Base-by-base conservation (phyloP, 2,329 filamentous ascomycete species). In the Oidium heveae region DNA sequence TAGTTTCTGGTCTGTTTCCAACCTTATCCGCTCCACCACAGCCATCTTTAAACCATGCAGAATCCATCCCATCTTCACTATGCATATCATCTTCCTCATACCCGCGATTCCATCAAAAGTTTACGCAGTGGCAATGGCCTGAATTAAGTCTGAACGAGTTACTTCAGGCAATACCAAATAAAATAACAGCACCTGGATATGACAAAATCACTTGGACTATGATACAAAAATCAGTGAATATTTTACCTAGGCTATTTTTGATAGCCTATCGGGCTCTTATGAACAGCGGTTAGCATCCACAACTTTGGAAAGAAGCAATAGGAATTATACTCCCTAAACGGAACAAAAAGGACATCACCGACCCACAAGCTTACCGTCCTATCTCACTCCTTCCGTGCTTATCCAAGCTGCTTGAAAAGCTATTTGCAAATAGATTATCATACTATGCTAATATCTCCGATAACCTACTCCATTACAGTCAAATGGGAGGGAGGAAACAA, bases 251-350 rank as follows among this genome's bases (percentile, higher is more conserved):
- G n/a, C n/a, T n/a, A n/a, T n/a, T n/a, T n/a, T n/a, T n/a, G n/a
- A n/a, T n/a, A n/a, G n/a, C n/a, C n/a, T n/a, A n/a, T n/a, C n/a
- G n/a, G n/a, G n/a, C n/a, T n/a, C n/a, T n/a, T n/a, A n/a, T n/a
- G n/a, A n/a, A n/a, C n/a, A n/a, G n/a, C n/a, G n/a, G n/a, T n/a
- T n/a, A n/a, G n/a, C n/a, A n/a, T n/a, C n/a, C n/a, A n/a, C n/a
- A n/a, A n/a, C n/a, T n/a, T 5, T 55, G 47, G 54, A 55, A 52
- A 43, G 4, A 37, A 22, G 46, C 47, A 28, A 39, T 52, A 3
- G 54, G 36, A n/a, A 39, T 44, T 13, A 52, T 55, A 10, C 18
- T 55, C 12, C 47, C 47, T 6, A 55, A 55, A 39, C 24, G 15
- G 15, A 16, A 13, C 12, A 52, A 51, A 37, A 28, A 28, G 10